Evolutionary conservation across 2,329 filamentous ascomycete species (phyloP).

Genomic region (Microsporum audouinii): DNA sequence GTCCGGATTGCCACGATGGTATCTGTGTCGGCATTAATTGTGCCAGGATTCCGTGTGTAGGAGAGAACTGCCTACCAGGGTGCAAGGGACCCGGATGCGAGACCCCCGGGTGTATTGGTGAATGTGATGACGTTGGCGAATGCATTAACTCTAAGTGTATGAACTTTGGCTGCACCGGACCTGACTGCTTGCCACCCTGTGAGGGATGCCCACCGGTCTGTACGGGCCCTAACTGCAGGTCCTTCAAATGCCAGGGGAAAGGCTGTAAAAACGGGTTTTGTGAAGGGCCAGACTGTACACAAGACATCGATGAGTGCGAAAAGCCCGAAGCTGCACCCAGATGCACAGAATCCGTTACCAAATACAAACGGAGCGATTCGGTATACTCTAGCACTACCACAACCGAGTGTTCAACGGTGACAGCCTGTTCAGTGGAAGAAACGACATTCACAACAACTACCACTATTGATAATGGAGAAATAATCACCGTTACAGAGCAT

Average conservation of each 20-base stretch:
- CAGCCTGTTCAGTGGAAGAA: background rate
- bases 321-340: background rate
- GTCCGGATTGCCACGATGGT: slow-evolving; percentile 3
- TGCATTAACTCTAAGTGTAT: background rate
- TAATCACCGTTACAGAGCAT: background rate
- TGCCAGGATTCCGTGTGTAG: background rate
- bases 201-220: background rate
- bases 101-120: background rate
- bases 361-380: background rate
- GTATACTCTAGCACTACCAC: background rate
- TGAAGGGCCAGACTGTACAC: background rate
- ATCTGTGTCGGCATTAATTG: slow-evolving; percentile 5
- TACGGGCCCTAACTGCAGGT: background rate
- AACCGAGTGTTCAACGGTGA: background rate
- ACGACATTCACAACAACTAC: slow-evolving; percentile 3
- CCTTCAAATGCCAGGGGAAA: background rate
- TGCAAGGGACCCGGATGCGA: background rate
- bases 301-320: slow-evolving; percentile 3
- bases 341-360: slow-evolving; percentile 6
- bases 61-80: background rate
- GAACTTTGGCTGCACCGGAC: slow-evolving; percentile 5
- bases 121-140: background rate
- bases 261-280: slow-evolving; percentile 3
- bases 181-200: background rate
- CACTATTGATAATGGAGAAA: background rate